Base-by-base conservation (phyloP, 169 alveolate species). In the Amoebophrya sp. region DNA sequence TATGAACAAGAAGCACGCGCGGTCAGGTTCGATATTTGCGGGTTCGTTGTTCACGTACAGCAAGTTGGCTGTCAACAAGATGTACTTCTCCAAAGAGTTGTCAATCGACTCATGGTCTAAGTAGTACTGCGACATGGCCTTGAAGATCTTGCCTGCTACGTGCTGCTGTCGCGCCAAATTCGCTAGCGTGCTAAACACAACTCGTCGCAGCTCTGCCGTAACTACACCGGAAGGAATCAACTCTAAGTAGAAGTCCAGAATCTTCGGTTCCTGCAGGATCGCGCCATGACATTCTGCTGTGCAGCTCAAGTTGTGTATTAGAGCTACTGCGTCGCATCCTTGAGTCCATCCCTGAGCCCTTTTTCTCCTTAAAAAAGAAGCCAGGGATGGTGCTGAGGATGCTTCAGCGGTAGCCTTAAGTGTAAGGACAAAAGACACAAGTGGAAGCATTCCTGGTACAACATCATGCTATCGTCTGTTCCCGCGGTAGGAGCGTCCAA, bases 91-190 rank as follows among this genome's bases (percentile, higher is more conserved):
- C 36, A 65, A 36, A 29, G 83, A 65, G 26, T 65, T 65, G 83
- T 65, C 83, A 26, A 65, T 65, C 38, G 18, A 26, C 83, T 65
- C 83, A 36, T 65, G 83, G 83, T 65, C 83, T 10, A 65, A 36
- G 33, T 65, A 65, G 83, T 65, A 65, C 83, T 65, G 83, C 83
- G 83, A 65, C 83, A 65, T 65, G 39, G 83, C 83, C 83, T 65
- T 65, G 83, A 65, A 65, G 26, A 65, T 65, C 83, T 65, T 65
- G 36, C 83, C 83, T 36, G 83, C 83, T 0, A 65, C 83, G 83
- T 65, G 83, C 83, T 65, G 83, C 83, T 65, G 83, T 36, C 83
- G 83, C 38, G 83, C 83, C 36, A 65, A 36, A 26, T 65, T 65
- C 83, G 83, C 83, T 1, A 65, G 83, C 83, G 83, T 65, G 39